phyloP scores from a whole-genome alignment of 2,329 filamentous ascomycete genomes.

The Fusarium aywerte region DNA sequence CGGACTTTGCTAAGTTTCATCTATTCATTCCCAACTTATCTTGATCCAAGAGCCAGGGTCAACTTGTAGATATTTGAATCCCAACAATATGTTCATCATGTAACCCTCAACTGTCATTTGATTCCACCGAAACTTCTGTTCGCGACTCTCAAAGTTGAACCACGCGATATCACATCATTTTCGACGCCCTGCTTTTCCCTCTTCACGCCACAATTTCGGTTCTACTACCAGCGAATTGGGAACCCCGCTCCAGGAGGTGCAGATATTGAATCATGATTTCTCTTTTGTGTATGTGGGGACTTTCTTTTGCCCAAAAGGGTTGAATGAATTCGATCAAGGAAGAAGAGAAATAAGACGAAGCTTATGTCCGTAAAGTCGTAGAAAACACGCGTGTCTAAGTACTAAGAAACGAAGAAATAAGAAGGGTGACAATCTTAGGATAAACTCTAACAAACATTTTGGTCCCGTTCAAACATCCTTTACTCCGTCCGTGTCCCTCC shows the following conservation, averaged over 20 bases:
- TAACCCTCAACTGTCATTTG: neutral
- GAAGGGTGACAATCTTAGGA: neutral
- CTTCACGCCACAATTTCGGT: constrained; percentile 13
- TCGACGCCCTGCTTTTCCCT: neutral
- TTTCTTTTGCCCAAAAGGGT: neutral
- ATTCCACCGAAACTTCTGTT: neutral
- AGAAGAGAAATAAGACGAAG: neutral
- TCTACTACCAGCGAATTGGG: neutral
- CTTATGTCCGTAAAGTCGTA: neutral
- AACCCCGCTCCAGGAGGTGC: neutral
- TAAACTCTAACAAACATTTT: constrained; percentile 2
- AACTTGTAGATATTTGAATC: neutral
- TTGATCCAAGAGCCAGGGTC: neutral
- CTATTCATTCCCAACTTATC: neutral
- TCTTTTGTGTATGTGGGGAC: neutral
- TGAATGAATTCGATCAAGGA: neutral
- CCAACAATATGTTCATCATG: neutral
- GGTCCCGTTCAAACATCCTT: constrained; percentile 9
- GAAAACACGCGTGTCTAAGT: neutral
- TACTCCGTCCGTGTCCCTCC: constrained; percentile 34
- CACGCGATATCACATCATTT: constrained; percentile 6
- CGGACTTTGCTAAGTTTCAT: neutral
- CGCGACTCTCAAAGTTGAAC: neutral
- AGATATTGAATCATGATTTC: constrained; percentile 18
- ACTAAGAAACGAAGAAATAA: neutral